phyloP scores from a whole-genome alignment of 352 stramenopile species.

The Globisporangium solare region DNA sequence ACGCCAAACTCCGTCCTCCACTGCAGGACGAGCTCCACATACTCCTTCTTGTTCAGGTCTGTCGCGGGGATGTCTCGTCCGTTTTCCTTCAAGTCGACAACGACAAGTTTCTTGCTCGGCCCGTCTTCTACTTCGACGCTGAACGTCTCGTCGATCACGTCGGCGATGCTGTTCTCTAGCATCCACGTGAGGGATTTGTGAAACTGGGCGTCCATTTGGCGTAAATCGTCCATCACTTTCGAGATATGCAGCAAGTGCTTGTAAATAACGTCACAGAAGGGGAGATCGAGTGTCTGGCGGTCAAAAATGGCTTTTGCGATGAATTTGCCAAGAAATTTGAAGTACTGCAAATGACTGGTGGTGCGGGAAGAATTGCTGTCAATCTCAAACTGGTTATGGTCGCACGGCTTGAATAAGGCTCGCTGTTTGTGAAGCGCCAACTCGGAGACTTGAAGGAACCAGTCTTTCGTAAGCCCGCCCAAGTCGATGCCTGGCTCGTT shows the following conservation, averaged over 20 bases:
- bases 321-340: conserved; percentile 73
- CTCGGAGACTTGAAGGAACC: conserved; percentile 79
- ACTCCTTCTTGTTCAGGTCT: conserved; percentile 74
- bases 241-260: conserved; percentile 57
- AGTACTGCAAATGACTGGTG: conserved; percentile 32
- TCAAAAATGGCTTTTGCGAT: conserved; percentile 86
- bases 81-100: conserved; percentile 62
- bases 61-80: conserved; percentile 60
- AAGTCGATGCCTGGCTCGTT: conserved; percentile 86
- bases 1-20: conserved; percentile 57
- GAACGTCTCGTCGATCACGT: conserved; percentile 84
- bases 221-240: conserved; percentile 54
- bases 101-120: conserved; percentile 12
- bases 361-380: conserved; percentile 28
- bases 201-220: conserved; percentile 72
- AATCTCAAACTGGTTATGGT: conserved; percentile 49
- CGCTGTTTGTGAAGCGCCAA: conserved; percentile 27
- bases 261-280: conserved; percentile 67
- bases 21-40: conserved; percentile 57
- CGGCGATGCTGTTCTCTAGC: conserved; percentile 74
- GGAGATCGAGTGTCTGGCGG: conserved; percentile 74
- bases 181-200: conserved; percentile 84
- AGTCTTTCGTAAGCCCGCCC: conserved; percentile 87
- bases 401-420: conserved; percentile 48
- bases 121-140: conserved; percentile 50